phyloP scores from a whole-genome alignment of 2,329 filamentous ascomycete genomes.

The Arthrobotrys entomopaga region DNA sequence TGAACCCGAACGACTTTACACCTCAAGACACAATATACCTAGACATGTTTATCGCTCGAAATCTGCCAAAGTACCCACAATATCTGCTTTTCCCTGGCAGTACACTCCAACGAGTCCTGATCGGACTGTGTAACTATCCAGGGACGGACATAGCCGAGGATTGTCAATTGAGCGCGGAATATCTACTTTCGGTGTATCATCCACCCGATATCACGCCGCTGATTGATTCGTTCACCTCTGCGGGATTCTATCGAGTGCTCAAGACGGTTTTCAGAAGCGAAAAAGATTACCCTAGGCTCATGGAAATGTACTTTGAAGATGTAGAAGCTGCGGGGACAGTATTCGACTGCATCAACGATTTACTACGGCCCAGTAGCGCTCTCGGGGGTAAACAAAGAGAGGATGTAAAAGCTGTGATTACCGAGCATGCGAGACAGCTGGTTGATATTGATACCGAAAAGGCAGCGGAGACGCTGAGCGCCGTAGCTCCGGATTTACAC shows the following conservation, averaged over 20 bases:
- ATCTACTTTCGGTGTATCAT: conserved; percentile 90
- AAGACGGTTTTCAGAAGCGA: conserved; percentile 87
- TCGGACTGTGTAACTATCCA: conserved; percentile 85
- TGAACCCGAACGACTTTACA: conserved; percentile 80
- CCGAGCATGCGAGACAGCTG: conserved; percentile 73
- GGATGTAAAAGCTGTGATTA: conserved; percentile 76
- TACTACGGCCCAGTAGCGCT: conserved; percentile 72
- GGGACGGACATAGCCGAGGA: conserved; percentile 84
- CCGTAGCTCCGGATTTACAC: conserved; percentile 73
- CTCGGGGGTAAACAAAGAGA: conserved; percentile 76
- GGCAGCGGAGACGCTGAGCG: conserved; percentile 73
- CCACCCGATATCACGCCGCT: conserved; percentile 81
- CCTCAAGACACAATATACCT: conserved; percentile 88
- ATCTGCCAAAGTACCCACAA: conserved; percentile 94
- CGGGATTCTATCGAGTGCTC: conserved; percentile 87
- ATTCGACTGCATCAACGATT: conserved; percentile 82
- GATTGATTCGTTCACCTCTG: conserved; percentile 79
- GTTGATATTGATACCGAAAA: conserved; percentile 73
- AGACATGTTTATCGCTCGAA: conserved; percentile 98
- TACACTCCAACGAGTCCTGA: conserved; percentile 80
- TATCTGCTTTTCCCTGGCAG: conserved; percentile 91
- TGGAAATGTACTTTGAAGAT: conserved; percentile 87
- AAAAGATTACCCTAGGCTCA: conserved; percentile 79
- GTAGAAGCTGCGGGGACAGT: conserved; percentile 77
- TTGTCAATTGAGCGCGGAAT: conserved; percentile 96